Base-by-base conservation (phyloP, 1,284 basidiomycete genomes). In the Prillingera fragicola region DNA sequence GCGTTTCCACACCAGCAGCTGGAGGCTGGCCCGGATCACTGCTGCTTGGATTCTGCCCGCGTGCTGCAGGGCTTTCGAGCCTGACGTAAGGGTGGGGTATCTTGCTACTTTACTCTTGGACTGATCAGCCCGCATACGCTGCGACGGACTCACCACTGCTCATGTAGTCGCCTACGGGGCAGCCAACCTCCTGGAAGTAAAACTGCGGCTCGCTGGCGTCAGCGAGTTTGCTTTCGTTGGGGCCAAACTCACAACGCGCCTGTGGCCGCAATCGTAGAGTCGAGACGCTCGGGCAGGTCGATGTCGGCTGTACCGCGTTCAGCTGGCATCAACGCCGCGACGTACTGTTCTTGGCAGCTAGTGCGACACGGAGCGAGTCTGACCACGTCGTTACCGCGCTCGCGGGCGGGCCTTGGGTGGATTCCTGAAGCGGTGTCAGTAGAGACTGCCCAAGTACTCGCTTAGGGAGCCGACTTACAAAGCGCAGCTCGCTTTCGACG, bases 401-500 rank as follows among this genome's bases (percentile, higher is more conserved):
- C 2, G 42, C 26, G 5, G 43, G 35, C 15, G 32, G 24, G 13
- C 52, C 52, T 3, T 24, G n/a, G 8, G 41, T 29, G 4, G 42
- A 44, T 26, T 48, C 36, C 52, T 54, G 42, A n/a, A n/a, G n/a
- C n/a, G n/a, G 8, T 17, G 44, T 53, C 8, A 41, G 44, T 24
- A 4, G n/a, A n/a, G n/a, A n/a, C n/a, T n/a, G n/a, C n/a, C n/a
- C n/a, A n/a, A n/a, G 2, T 25, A 14, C 5, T 27, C 25, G 14
- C 17, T 19, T 18, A 9, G 31, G 19, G 15, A 39, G 5, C 13
- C 17, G 6, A 15, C 65, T 51, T 29, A 71, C 69, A 33, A 57
- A 67, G 19, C 43, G 45, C 3, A 60, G 47, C 29, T 67, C 63
- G 22, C 45, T 43, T 47, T 71, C 69, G 8, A 65, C 61, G 15